Base-by-base conservation (phyloP, 2,329 filamentous ascomycete genomes). In the Penicillium sp. region DNA sequence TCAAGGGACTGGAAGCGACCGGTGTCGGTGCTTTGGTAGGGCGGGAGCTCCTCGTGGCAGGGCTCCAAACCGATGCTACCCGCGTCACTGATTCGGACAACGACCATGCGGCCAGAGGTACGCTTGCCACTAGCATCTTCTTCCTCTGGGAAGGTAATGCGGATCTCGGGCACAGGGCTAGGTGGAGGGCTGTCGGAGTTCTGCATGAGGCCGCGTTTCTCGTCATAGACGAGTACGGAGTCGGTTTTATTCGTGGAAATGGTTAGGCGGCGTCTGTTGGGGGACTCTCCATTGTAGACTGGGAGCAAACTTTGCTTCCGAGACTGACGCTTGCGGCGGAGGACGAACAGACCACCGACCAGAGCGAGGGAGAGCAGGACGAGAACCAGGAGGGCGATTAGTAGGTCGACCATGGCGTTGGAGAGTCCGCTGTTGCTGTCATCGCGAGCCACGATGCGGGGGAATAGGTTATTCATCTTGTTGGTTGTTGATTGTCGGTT, bases 81-180 rank as follows among this genome's bases (percentile, higher is more conserved):
- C 61, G 86, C 89, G 65, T 97, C 94, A 61, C 93, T 92, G 51
- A 97, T 91, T 52, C 91, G 86, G 55, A 99, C 93, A 36, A 97
- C 86, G 23, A 99, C 89, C 51, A 97, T 92, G 33, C 93, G 87
- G 35, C 93, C 93, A 65, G 89, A 91, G 79, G 89, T 89, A 68
- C 84, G 83, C 76, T 87, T 91, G 66, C 93, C 93, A 54, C 79
- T 70, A 49, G 85, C 80, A 66, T 91, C 90, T 71, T 97, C 93
- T 67, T 96, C 88, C 81, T 97, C 94, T 17, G 94, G 94, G 81
- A 99, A 97, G 36, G 94, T 97, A 76, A 99, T 96, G 77, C 93
- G 91, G 70, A 99, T 99, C 79, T 97, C 90, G 21, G 94, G 94
- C 29, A 97, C 90, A n/a, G 89, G 88, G 45, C 89, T 90, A 68